Percentiles rank a stretch among this genome's conserved stretches.
These are phyloP conservation scores for Didymella pinodella DNA, from an alignment of 2,329 filamentous ascomycete species.

Conservation along the genomic window DNA sequence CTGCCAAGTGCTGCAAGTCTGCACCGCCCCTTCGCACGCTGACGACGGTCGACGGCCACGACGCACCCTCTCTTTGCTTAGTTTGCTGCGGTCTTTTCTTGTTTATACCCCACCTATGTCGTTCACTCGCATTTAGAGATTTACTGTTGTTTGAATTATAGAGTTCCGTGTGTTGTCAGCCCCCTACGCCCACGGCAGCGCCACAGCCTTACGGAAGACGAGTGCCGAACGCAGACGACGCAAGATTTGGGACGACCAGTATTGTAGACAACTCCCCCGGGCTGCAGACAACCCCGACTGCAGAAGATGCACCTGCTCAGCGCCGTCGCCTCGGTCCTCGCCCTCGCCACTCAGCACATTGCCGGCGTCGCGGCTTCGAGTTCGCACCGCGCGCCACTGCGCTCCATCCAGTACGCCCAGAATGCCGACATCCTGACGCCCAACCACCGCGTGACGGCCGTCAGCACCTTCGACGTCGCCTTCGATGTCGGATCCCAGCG, in stretches of 20 bases:
- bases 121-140: conserved; percentile 34
- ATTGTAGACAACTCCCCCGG: too few species aligned
- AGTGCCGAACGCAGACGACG: too few species aligned
- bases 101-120: conserved; percentile 38
- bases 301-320: conserved; percentile 27
- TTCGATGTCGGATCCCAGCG: conserved; percentile 74
- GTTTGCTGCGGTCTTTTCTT: conserved; percentile 14
- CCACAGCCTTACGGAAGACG: conserved; percentile 24
- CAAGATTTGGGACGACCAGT: too few species aligned
- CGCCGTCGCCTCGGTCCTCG: conserved; percentile 22
- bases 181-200: conserved; percentile 4
- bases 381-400: conserved; percentile 73
- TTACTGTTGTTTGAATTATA: not conserved
- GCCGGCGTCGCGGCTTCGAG: conserved; percentile 38
- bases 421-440: conserved; percentile 79
- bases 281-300: not conserved
- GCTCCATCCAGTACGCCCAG: conserved; percentile 75
- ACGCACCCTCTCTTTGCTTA: conserved; percentile 21
- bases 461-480: conserved; percentile 83
- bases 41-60: conserved; percentile 32
- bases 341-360: conserved; percentile 37
- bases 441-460: conserved; percentile 78
- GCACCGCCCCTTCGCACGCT: conserved; percentile 28
- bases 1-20: conserved; percentile 8
- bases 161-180: not conserved